A percentile compares a stretch with the other conserved stretches of the same genome.
Evolutionary conservation across 805 yeast species (phyloP).

Genomic region (Cyberlindnera lachancei): DNA sequence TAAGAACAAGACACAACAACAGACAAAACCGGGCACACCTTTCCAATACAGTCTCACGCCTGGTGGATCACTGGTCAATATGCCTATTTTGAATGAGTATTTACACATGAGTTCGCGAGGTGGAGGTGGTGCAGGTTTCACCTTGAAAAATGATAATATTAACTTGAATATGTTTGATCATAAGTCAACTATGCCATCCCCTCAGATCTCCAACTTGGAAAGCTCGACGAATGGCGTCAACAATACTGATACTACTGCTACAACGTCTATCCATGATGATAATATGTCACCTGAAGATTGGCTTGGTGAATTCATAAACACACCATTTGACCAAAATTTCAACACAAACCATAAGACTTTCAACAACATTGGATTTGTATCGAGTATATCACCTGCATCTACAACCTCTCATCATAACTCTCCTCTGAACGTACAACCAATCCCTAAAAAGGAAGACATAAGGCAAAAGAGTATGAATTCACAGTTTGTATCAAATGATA

Average conservation of each 20-base stretch:
- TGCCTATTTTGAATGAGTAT: conserved; percentile 32
- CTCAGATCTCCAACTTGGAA: conserved; percentile 3
- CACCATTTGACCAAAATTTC: conserved; percentile 56
- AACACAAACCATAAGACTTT: conserved; percentile 33
- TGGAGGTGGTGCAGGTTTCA: conserved; percentile 37
- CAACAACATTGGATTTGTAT: conserved; percentile 50
- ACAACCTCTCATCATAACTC: conserved; percentile 8
- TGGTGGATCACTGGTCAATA: conserved; percentile 22
- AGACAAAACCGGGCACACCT: conserved; percentile 14
- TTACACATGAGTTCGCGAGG: conserved; percentile 32
- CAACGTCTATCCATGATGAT: conserved; percentile 16
- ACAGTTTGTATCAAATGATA: conserved; percentile 33
- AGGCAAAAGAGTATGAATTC: conserved; percentile 21
- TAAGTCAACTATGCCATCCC: conserved; percentile 8
- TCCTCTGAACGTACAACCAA: background rate
- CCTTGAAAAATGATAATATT: conserved; percentile 7
- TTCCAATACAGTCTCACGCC: conserved; percentile 19
- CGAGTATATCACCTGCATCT: conserved; percentile 15
- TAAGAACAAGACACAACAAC: background rate
- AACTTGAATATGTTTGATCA: conserved; percentile 16
- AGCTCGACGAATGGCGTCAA: conserved; percentile 3
- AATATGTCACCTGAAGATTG: conserved; percentile 41
- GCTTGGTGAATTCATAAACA: conserved; percentile 62
- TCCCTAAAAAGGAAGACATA: conserved; percentile 1
- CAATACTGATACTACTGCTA: conserved; percentile 9